Evolutionary conservation across 2,329 filamentous ascomycete species (phyloP), one percentile per base, ranked within the genome.

Genomic region (Lachnellula suecica): DNA sequence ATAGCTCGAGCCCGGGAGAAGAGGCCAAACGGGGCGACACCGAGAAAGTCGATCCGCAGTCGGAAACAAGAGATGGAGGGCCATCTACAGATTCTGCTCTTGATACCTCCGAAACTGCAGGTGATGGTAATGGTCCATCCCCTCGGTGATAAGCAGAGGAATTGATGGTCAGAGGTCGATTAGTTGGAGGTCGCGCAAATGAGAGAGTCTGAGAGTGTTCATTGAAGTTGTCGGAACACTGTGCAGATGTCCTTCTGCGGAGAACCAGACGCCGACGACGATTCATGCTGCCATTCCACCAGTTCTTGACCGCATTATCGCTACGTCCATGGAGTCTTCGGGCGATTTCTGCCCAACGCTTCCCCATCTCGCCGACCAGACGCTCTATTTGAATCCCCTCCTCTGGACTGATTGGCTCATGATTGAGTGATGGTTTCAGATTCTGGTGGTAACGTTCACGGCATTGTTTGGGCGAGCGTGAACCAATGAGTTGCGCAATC

Each of bases 221-320:
- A 42, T 70, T 61, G 48, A 64, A 68, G 10, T 51, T 51, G 27
- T 52, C 53, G 25, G 56, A 31, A 23, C 54, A 52, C 15, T 60
- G 63, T 29, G 61, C 52, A 4, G 66, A 63, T 13, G 59, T 61
- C 43, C 63, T 60, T 35, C 63, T 51, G 25, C 65, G 63, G 24
- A 66, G 60, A 8, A 63, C 60, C 25, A 66, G 57, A 24, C 74
- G 58, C 68, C 74, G 70, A 64, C 87, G 80, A 65, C 91, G 84
- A 74, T 96, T 96, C 79, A 92, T 88, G 68, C 87, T 89, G 45
- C 92, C 91, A 68, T 96, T 96, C 89, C 89, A 96, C 91, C 91
- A 97, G 71, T 97, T 97, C 82, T 97, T 97, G 58, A 97, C 90
- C 24, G 90, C 88, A 66, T 97, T 97, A 75, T 97, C 92, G 70